These are phyloP conservation scores for Vitis cinerea DNA, from an alignment of 164 flowering plant species.

Conservation along the genomic window DNA sequence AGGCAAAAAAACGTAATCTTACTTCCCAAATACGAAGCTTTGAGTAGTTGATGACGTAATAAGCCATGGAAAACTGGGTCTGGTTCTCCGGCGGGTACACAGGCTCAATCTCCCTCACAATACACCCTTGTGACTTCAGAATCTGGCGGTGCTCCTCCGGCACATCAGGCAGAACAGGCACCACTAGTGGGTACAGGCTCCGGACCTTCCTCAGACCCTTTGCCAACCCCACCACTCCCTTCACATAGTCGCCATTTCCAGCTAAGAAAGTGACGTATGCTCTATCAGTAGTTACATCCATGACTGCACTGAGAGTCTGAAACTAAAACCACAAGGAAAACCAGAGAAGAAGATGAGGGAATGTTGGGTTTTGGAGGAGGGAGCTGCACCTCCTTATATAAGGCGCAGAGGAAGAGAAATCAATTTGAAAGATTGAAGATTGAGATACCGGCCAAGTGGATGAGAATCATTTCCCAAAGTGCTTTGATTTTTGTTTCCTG, in stretches of 20 bases:
- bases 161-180: constrained; percentile 59
- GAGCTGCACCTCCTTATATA: neutral
- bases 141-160: constrained; percentile 56
- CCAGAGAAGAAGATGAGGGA: neutral
- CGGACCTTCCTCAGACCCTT: constrained; percentile 55
- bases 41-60: constrained; percentile 78
- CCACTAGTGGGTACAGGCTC: constrained; percentile 54
- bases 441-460: neutral
- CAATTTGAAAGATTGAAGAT: neutral
- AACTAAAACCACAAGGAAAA: neutral
- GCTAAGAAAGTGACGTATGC: constrained; percentile 67
- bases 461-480: neutral
- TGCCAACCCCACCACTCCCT: constrained; percentile 60
- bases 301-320: neutral
- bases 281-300: constrained; percentile 7
- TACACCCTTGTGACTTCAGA: constrained; percentile 55
- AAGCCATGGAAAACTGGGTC: constrained; percentile 68
- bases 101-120: constrained; percentile 64
- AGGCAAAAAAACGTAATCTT: neutral
- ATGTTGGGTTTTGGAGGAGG: neutral
- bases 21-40: constrained; percentile 88
- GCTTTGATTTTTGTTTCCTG: neutral
- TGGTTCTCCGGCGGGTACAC: constrained; percentile 61
- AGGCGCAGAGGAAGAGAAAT: neutral
- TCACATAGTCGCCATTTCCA: constrained; percentile 49